These are phyloP conservation scores for Ophiostoma sp. DNA, from an alignment of 2,329 filamentous ascomycete genomes.

Conservation along the genomic window DNA sequence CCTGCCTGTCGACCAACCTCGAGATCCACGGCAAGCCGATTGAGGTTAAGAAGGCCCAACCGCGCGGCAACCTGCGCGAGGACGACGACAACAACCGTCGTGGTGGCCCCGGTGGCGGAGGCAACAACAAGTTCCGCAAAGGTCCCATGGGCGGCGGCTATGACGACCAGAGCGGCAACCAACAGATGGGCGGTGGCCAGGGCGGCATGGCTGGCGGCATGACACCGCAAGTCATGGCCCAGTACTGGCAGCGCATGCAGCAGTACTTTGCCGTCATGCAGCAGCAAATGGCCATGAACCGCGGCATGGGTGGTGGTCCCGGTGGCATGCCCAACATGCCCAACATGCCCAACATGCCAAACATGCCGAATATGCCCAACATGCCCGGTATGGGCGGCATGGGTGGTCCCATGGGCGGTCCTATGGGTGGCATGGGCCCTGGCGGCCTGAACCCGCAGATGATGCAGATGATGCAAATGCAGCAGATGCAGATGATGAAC, in stretches of 20 bases:
- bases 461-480: constrained; percentile 76
- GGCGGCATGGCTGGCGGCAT: constrained; percentile 60
- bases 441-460: constrained; percentile 67
- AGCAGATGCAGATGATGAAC: constrained; percentile 55
- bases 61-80: constrained; percentile 88
- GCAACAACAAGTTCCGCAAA: constrained; percentile 59
- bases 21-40: constrained; percentile 96
- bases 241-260: constrained; percentile 98
- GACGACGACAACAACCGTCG: constrained; percentile 73
- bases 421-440: constrained; percentile 23
- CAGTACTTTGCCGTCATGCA: constrained; percentile 96
- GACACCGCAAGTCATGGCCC: constrained; percentile 96
- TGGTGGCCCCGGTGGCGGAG: constrained; percentile 42
- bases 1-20: constrained; percentile 78
- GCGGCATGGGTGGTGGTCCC: constrained; percentile 57
- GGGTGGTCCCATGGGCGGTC: constrained; percentile 45
- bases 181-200: constrained; percentile 40
- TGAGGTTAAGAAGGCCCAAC: constrained; percentile 97
- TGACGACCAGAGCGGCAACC: constrained; percentile 38
- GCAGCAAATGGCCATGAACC: constrained; percentile 84
- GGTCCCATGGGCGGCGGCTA: constrained; percentile 42
- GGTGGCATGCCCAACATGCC: constrained; percentile 56
- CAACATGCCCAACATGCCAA: constrained; percentile 35
- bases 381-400: constrained; percentile 59
- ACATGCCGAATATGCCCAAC: constrained; percentile 41